A percentile compares a stretch with the other conserved stretches of the same genome.
Conservation (phyloP, 2,329 filamentous ascomycete genomes). For the Davidsoniella virescens region DNA sequence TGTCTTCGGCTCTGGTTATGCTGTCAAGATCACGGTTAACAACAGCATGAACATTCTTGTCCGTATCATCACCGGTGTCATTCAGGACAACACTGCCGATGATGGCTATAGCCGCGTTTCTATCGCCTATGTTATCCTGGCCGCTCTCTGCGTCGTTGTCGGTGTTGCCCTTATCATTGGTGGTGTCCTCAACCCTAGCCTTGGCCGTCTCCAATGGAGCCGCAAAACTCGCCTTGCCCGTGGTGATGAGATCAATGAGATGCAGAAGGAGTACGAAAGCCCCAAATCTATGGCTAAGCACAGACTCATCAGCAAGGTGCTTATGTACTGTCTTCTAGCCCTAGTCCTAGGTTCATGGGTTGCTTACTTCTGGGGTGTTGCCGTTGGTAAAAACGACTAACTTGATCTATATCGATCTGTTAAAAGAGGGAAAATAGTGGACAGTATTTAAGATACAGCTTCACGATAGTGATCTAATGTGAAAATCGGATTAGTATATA, state of each 20-base stretch:
- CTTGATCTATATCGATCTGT: not conserved
- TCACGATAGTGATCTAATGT: too few species aligned
- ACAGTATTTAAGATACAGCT: not conserved
- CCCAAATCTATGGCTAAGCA: slow-evolving; percentile 23
- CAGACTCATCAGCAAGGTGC: slow-evolving; percentile 24
- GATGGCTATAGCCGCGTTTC: slow-evolving; percentile 39
- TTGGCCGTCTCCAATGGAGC: slow-evolving; percentile 40
- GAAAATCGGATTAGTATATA: not conserved
- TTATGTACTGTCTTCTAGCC: slow-evolving; percentile 28
- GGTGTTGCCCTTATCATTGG: slow-evolving; percentile 24
- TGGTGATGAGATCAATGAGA: slow-evolving; percentile 27
- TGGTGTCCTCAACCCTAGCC: slow-evolving; percentile 24
- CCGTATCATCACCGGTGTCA: slow-evolving; percentile 37
- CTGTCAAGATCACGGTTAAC: slow-evolving; percentile 44
- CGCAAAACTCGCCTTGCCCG: slow-evolving; percentile 32
- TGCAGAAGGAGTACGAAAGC: slow-evolving; percentile 25
- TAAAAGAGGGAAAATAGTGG: not conserved
- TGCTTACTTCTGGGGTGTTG: slow-evolving; percentile 45
- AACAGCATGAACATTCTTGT: slow-evolving; percentile 48
- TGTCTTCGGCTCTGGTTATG: slow-evolving; percentile 43
- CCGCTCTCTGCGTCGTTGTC: slow-evolving; percentile 31
- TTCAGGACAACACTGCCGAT: slow-evolving; percentile 38
- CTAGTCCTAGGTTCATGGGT: slow-evolving; percentile 35
- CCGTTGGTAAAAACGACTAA: slow-evolving; percentile 31
- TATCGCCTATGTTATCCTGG: slow-evolving; percentile 38